These are phyloP conservation scores for Adansonia madagascariensis DNA, from an alignment of 441 rosid species.

Conservation along the genomic window DNA sequence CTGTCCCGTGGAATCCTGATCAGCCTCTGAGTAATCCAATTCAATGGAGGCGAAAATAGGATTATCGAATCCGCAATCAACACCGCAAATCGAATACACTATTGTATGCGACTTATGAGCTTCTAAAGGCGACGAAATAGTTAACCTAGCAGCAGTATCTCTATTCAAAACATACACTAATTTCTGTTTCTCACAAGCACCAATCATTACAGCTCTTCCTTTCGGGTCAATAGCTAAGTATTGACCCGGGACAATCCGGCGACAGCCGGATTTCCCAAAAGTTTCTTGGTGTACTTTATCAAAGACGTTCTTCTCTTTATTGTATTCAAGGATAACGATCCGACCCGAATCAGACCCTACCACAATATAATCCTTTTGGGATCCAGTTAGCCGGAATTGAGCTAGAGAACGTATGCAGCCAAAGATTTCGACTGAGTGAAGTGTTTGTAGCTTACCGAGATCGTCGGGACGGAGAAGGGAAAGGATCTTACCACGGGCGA, in stretches of 20 bases:
- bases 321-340: slow-evolving; percentile 86
- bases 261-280: slow-evolving; percentile 90
- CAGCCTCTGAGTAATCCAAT: slow-evolving; percentile 94
- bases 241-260: slow-evolving; percentile 95
- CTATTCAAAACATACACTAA: slow-evolving; percentile 90
- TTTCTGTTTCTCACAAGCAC: slow-evolving; percentile 97
- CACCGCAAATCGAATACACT: slow-evolving; percentile 81
- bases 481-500: slow-evolving; percentile 93
- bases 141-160: slow-evolving; percentile 88
- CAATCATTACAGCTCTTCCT: slow-evolving; percentile 93
- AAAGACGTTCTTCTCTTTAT: slow-evolving; percentile 79
- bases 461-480: slow-evolving; percentile 95
- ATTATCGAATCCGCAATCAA: slow-evolving; percentile 94
- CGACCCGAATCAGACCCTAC: slow-evolving; percentile 97
- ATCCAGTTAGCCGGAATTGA: slow-evolving; percentile 86
- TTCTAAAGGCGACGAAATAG: slow-evolving; percentile 94
- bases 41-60: slow-evolving; percentile 92
- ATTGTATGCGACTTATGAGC: slow-evolving; percentile 93
- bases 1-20: slow-evolving; percentile 86
- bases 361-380: slow-evolving; percentile 83
- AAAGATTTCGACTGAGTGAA: slow-evolving; percentile 89
- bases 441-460: slow-evolving; percentile 79
- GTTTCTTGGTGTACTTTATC: slow-evolving; percentile 94
- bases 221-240: slow-evolving; percentile 89
- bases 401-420: slow-evolving; percentile 87